Evolutionary conservation across 352 stramenopile genomes (phyloP).

Genomic region (Globisporangium rhizosaccharum): DNA sequence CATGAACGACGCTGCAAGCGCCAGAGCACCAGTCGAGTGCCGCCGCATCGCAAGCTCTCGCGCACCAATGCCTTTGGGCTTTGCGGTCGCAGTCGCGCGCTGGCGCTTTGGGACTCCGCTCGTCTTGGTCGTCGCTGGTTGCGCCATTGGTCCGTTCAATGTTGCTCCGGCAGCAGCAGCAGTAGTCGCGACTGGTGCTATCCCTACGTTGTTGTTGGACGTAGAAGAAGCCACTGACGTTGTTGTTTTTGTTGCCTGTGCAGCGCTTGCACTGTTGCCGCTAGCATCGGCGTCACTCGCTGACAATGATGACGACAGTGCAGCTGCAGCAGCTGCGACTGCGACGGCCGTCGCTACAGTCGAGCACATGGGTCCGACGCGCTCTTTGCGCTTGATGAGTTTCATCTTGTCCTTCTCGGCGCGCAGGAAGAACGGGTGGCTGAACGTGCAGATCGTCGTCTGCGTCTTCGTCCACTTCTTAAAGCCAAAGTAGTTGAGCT

Average conservation of each 20-base stretch:
- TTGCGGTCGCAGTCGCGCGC: slow-evolving; percentile 7
- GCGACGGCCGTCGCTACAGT: neutral
- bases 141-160: neutral
- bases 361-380: slow-evolving; percentile 9
- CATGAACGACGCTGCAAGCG: slow-evolving; percentile 25
- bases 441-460: slow-evolving; percentile 71
- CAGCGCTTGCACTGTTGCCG: neutral
- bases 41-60: slow-evolving; percentile 19
- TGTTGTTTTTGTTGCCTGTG: neutral
- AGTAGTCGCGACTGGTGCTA: neutral
- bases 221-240: neutral
- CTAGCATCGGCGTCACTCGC: neutral
- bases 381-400: slow-evolving; percentile 70
- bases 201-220: neutral
- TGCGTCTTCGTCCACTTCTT: slow-evolving; percentile 83
- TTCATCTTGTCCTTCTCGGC: slow-evolving; percentile 63
- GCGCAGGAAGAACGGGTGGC: slow-evolving; percentile 59
- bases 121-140: neutral
- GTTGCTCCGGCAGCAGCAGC: neutral
- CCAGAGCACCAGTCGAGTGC: slow-evolving; percentile 42
- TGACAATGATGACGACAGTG: neutral
- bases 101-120: slow-evolving; percentile 1
- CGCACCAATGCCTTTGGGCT: slow-evolving; percentile 7
- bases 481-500: slow-evolving; percentile 81
- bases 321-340: neutral